These are phyloP conservation scores for Phoma sp. DNA, from an alignment of 2,329 filamentous ascomycete species.

Conservation along the genomic window DNA sequence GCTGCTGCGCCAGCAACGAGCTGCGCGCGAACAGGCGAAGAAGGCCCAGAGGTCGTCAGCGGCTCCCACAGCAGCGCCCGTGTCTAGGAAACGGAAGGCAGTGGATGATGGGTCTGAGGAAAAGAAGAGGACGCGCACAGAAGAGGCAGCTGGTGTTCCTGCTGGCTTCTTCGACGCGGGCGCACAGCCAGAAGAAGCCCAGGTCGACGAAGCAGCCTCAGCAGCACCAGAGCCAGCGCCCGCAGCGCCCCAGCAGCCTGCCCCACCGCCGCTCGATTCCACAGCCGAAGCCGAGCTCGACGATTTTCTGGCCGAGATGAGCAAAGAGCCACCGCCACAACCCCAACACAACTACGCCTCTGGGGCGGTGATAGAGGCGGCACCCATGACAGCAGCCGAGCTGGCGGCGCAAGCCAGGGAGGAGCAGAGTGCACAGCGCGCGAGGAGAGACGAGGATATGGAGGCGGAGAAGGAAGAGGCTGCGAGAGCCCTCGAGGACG, in stretches of 20 bases:
- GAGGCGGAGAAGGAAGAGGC: conserved; percentile 58
- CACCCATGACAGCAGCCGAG: conserved; percentile 55
- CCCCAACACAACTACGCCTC: conserved; percentile 66
- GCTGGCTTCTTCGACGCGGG: conserved; percentile 45
- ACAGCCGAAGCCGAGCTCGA: conserved; percentile 59
- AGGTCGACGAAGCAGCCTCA: neutral
- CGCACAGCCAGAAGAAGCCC: conserved; percentile 18
- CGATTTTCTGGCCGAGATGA: conserved; percentile 58
- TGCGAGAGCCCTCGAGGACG: conserved; percentile 51
- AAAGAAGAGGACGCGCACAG: conserved; percentile 42
- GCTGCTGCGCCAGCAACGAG: conserved; percentile 48
- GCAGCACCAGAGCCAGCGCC: conserved; percentile 9
- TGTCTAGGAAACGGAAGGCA: conserved; percentile 47
- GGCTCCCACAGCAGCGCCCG: conserved; percentile 36
- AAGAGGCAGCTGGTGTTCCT: conserved; percentile 40
- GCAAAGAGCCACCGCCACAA: conserved; percentile 82
- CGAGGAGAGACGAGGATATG: conserved; percentile 51
- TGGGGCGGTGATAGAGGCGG: conserved; percentile 52
- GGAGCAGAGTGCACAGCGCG: conserved; percentile 52
- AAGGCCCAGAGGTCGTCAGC: conserved; percentile 37
- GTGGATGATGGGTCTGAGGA: conserved; percentile 36
- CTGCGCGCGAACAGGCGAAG: conserved; percentile 44
- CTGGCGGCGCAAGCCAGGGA: conserved; percentile 54
- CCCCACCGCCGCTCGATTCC: conserved; percentile 20
- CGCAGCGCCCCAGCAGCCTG: conserved; percentile 14